Evolutionary conservation across 2,329 filamentous ascomycete genomes (phyloP).

Genomic region (Diaporthe velutina): DNA sequence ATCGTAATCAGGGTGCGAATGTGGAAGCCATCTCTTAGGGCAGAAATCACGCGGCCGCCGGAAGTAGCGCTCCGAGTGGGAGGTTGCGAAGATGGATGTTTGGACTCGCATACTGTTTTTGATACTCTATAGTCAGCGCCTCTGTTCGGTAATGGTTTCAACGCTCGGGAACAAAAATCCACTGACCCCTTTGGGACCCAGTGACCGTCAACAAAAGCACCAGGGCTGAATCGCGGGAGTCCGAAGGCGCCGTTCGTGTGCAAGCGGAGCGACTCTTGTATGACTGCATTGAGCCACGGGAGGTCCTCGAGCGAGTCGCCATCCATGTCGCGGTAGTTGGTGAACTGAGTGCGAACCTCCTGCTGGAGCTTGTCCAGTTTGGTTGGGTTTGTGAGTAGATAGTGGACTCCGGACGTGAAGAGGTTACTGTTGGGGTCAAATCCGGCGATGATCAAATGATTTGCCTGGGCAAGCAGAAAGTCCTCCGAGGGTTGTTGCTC

Average conservation of each 20-base stretch:
- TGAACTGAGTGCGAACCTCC: neutral
- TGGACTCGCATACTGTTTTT: neutral
- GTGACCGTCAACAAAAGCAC: neutral
- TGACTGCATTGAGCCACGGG: neutral
- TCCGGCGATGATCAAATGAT: neutral
- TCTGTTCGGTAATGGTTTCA: neutral
- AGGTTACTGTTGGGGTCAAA: neutral
- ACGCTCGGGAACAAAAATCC: neutral
- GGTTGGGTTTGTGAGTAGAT: neutral
- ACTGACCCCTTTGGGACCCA: neutral
- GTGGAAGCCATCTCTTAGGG: neutral
- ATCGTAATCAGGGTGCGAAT: neutral
- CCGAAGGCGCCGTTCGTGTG: neutral
- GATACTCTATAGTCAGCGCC: neutral
- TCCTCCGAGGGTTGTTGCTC: slow-evolving; percentile 1
- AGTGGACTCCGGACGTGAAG: neutral
- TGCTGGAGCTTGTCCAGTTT: neutral
- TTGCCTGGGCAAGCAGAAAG: neutral
- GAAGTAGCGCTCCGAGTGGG: neutral
- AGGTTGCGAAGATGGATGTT: neutral
- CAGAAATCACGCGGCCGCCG: neutral
- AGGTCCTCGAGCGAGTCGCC: neutral
- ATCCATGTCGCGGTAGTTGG: neutral
- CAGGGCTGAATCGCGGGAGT: neutral
- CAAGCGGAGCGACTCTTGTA: neutral